Evolutionary conservation across 2,329 filamentous ascomycete species (phyloP).

Genomic region (Rutstroemia sp.): DNA sequence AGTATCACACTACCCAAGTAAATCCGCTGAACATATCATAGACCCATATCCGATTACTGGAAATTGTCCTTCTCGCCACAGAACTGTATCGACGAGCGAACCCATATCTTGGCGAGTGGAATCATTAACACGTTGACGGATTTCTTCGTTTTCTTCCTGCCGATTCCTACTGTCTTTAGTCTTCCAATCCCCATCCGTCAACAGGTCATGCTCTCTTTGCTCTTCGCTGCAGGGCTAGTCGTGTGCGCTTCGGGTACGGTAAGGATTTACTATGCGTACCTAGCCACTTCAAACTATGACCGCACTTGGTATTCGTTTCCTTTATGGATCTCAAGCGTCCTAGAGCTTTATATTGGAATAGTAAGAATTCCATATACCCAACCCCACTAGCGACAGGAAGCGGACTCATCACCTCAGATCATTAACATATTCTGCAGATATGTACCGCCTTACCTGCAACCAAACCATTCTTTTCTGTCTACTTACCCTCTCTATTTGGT

Average conservation of each 20-base stretch:
- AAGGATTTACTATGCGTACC: slow-evolving; percentile 31
- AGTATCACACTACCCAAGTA: not conserved
- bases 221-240: slow-evolving; percentile 42
- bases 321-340: slow-evolving; percentile 28
- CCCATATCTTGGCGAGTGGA: slow-evolving; percentile 44
- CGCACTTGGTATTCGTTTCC: slow-evolving; percentile 30
- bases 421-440: slow-evolving; percentile 24
- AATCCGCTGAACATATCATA: slow-evolving; percentile 12
- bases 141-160: slow-evolving; percentile 43
- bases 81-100: slow-evolving; percentile 40
- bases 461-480: slow-evolving; percentile 36
- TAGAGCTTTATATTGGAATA: slow-evolving; percentile 38
- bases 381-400: not conserved
- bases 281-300: slow-evolving; percentile 25
- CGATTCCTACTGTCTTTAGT: slow-evolving; percentile 38
- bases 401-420: not conserved
- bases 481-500: slow-evolving; percentile 25
- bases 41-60: slow-evolving; percentile 33
- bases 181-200: slow-evolving; percentile 41
- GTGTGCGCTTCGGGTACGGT: slow-evolving; percentile 34
- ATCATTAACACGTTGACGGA: slow-evolving; percentile 53
- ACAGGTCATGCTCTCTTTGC: slow-evolving; percentile 36
- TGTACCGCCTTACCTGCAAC: slow-evolving; percentile 37
- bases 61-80: slow-evolving; percentile 26
- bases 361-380: slow-evolving; percentile 22